These are phyloP conservation scores for Russula compacta DNA, from an alignment of 768 basidiomycete species.

Conservation along the genomic window DNA sequence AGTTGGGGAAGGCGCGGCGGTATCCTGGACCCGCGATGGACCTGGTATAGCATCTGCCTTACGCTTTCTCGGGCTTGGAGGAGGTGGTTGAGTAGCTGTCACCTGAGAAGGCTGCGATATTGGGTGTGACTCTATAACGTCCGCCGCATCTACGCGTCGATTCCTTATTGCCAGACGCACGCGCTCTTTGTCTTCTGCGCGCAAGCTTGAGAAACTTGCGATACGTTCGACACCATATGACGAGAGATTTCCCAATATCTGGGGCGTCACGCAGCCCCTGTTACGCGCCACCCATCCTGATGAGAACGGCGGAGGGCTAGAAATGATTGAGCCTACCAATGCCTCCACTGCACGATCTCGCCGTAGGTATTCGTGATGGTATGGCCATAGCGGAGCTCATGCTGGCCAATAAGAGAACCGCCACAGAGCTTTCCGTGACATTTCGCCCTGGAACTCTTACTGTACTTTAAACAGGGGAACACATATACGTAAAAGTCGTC, in stretches of 20 bases:
- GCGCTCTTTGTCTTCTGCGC: constrained; percentile 53
- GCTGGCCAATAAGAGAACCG: constrained; percentile 42
- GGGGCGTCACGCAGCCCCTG: constrained; percentile 18
- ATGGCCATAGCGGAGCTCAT: constrained; percentile 58
- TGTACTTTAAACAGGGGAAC: constrained; percentile 41
- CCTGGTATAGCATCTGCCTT: constrained; percentile 27
- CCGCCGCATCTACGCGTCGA: constrained; percentile 45
- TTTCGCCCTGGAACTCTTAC: constrained; percentile 57
- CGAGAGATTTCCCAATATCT: constrained; percentile 1
- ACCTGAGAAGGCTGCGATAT: constrained; percentile 3
- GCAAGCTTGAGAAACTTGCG: not conserved
- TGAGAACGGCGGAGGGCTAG: not conserved
- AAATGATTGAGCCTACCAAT: constrained; percentile 43
- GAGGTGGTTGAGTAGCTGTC: constrained; percentile 3
- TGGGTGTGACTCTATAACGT: constrained; percentile 35
- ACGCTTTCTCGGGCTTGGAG: constrained; percentile 37
- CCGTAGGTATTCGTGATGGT: constrained; percentile 38
- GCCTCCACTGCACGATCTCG: constrained; percentile 65
- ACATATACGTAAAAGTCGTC: not conserved
- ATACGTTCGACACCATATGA: constrained; percentile 4
- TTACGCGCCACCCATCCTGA: not conserved
- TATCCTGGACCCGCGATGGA: constrained; percentile 5
- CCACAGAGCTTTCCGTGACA: constrained; percentile 61
- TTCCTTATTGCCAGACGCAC: constrained; percentile 48
- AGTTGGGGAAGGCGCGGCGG: constrained; percentile 14